These are phyloP conservation scores for Magnusiomyces starmeri DNA, from an alignment of 1,139 yeast species.

Conservation along the genomic window DNA sequence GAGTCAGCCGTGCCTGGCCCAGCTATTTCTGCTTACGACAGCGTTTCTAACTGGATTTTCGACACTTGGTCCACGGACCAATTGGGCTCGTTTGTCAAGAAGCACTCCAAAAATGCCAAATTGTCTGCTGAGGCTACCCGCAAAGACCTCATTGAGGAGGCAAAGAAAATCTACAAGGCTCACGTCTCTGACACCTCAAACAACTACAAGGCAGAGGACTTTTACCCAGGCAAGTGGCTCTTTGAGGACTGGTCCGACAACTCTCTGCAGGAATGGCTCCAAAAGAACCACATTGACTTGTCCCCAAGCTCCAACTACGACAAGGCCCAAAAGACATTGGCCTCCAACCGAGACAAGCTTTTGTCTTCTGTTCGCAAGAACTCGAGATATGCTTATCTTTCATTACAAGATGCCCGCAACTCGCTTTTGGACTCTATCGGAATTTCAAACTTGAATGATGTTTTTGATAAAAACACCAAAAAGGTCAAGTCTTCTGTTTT, in stretches of 20 bases:
- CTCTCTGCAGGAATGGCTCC: constrained; percentile 2
- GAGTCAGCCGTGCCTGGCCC: not conserved
- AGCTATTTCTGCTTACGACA: constrained; percentile 4
- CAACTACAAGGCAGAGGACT: not conserved
- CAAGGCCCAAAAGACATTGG: not conserved
- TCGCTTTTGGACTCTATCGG: not conserved
- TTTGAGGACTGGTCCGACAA: constrained; percentile 8
- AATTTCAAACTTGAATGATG: not conserved
- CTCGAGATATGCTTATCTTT: not conserved
- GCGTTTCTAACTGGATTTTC: constrained; percentile 5
- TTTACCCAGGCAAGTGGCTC: constrained; percentile 9
- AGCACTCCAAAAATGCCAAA: not conserved
- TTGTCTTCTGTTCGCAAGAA: constrained; percentile 1
- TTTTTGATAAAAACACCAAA: constrained; percentile 1
- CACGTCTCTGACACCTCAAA: not conserved
- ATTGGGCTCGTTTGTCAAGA: constrained; percentile 1
- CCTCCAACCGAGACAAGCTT: constrained; percentile 2
- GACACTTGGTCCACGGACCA: constrained; percentile 5
- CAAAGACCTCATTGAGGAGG: not conserved
- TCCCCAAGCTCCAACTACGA: not conserved
- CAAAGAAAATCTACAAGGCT: constrained; percentile 1
- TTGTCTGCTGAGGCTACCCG: not conserved
- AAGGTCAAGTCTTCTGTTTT: not conserved
- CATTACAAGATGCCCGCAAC: not conserved
- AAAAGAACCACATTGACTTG: not conserved